Evolutionary conservation across 1,284 basidiomycete genomes (phyloP).

Genomic region (Leccinum pseudoinsigne): DNA sequence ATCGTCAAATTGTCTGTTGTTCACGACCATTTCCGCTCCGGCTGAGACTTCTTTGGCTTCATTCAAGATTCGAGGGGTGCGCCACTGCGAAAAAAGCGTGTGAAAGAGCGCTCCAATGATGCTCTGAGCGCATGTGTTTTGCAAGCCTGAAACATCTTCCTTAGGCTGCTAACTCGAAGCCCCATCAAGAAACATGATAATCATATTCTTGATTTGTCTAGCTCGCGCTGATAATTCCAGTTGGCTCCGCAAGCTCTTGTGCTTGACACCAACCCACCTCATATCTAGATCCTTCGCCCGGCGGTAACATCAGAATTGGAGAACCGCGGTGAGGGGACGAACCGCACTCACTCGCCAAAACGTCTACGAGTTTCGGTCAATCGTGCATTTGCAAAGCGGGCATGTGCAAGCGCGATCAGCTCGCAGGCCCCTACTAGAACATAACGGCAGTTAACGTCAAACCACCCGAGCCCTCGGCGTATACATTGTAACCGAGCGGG

Average conservation of each 20-base stretch:
- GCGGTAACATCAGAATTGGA: neutral
- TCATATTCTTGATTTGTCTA: slow-evolving; percentile 5
- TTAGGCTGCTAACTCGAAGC: neutral
- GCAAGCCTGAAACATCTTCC: slow-evolving; percentile 8
- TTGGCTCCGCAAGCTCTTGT: slow-evolving; percentile 2
- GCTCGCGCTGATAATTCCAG: neutral
- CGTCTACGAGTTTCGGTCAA: neutral
- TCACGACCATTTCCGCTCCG: slow-evolving; percentile 22
- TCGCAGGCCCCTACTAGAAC: neutral
- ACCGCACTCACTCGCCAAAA: neutral
- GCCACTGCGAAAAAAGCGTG: slow-evolving; percentile 20
- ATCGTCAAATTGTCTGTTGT: slow-evolving; percentile 7
- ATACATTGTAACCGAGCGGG: neutral
- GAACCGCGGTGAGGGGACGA: neutral
- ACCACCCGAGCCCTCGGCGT: neutral
- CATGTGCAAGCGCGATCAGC: neutral
- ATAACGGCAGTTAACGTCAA: neutral
- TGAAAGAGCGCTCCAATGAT: slow-evolving; percentile 8
- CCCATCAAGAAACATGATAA: neutral
- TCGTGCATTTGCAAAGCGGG: neutral
- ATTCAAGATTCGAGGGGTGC: slow-evolving; percentile 14
- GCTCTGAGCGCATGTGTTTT: neutral
- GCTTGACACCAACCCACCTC: slow-evolving; percentile 1
- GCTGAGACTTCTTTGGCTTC: neutral
- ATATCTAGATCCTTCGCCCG: slow-evolving; percentile 7